Percentiles rank a stretch among this genome's conserved stretches.
These are phyloP conservation scores for Lagenaria siceraria DNA, from an alignment of 306 rosid genomes.

Conservation along the genomic window DNA sequence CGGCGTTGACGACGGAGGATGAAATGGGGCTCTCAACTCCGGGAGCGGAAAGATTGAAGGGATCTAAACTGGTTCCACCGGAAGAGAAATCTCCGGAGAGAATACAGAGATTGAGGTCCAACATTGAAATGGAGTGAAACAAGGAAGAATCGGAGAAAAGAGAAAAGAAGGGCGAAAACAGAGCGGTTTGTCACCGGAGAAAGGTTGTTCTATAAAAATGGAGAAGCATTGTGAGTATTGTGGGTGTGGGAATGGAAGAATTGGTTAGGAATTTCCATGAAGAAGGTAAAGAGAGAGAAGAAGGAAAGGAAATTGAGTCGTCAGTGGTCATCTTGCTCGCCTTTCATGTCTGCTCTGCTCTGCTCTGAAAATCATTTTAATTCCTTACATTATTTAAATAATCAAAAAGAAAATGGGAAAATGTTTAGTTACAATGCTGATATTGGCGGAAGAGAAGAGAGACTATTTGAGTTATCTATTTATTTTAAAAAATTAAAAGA, in stretches of 20 bases:
- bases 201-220: neutral
- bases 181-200: neutral
- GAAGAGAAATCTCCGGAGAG: neutral
- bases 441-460: too few relatives aligned
- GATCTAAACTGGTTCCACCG: neutral
- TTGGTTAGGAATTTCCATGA: neutral
- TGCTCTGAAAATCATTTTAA: neutral
- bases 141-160: neutral
- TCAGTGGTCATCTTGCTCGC: conserved; percentile 1
- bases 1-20: neutral
- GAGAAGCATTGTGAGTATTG: neutral
- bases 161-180: neutral
- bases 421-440: too few relatives aligned
- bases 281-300: neutral
- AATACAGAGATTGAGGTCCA: conserved; percentile 1
- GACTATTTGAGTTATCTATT: too few relatives aligned
- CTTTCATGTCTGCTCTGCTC: conserved; percentile 2
- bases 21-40: neutral
- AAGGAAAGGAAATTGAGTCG: neutral
- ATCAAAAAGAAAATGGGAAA: neutral
- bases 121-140: neutral
- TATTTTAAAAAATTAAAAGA: too few relatives aligned
- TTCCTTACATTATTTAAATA: neutral
- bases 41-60: neutral
- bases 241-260: neutral